Evolutionary conservation across 306 rosid genomes (phyloP), one percentile per base, ranked within the genome.

Genomic region (Vigna mungo): DNA sequence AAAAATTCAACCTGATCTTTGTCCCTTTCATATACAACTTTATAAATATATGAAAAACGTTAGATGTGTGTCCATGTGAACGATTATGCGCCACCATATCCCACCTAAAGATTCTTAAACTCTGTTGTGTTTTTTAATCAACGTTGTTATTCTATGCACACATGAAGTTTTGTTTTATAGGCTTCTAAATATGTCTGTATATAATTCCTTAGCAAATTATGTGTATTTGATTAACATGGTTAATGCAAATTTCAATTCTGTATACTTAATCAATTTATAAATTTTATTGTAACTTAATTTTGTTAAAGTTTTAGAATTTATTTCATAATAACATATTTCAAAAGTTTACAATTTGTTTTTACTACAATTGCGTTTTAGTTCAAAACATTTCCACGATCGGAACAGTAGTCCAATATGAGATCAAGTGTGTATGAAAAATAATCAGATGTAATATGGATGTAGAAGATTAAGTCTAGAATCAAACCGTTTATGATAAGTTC

Each of bases 41-140:
- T 75, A 63, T 12, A 47, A 76, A 16, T 49, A 61, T 43, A 65
- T 65, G 21, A 16, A 51, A 30, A 41, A 62, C 48, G 4, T 62
- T 25, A 37, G 16, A n/a, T n/a, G n/a, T n/a, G n/a, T n/a, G n/a
- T n/a, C n/a, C n/a, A 44, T 55, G 68, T 79, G 78, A 80, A 80
- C 73, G 34, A 49, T 44, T 70, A 27, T 71, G 48, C 18, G 69
- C 68, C 51, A 23, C 74, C 46, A 65, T 14, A 18, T 54, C 21
- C 47, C 58, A 12, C 47, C 52, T 5, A 20, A 78, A 47, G 44
- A 68, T 55, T 56, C 18, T 58, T 30, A 12, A 12, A 5, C 47
- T 20, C 8, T 46, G 4, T 30, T 6, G 1, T 48, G 20, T 36
- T 17, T 51, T 51, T 54, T 34, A 46, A 68, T 55, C 56, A 27